Base-by-base conservation (phyloP, 306 rosid species). In the Casuarina glauca region DNA sequence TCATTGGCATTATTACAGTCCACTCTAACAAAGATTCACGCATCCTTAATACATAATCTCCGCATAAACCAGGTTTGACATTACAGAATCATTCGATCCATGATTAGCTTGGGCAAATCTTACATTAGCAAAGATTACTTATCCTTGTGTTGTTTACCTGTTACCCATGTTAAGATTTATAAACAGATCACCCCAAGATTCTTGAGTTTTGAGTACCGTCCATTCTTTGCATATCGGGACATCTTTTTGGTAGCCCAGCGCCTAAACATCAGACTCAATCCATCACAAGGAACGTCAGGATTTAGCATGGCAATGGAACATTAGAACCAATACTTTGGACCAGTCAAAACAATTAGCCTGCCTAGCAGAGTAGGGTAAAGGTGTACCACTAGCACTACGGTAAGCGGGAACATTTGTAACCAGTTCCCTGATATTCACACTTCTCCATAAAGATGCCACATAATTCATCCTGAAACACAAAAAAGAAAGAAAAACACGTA, bases 161-260 rank as follows among this genome's bases (percentile, higher is more conserved):
- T n/a, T n/a, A n/a, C n/a, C n/a, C n/a, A n/a, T n/a, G n/a, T n/a
- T n/a, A n/a, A n/a, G n/a, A n/a, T n/a, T n/a, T n/a, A n/a, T n/a
- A n/a, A n/a, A n/a, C n/a, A n/a, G n/a, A n/a, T n/a, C n/a, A 20
- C 98, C 71, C 98, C 98, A 52, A 94, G 97, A 86, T 89, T 83
- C 89, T 94, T 92, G 16, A 97, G 98, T 49, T 85, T 82, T 15
- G 98, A 94, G 83, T 94, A 97, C 41, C 98, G 86, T 48, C 97
- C 98, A 69, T 94, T 94, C 84, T 92, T 94, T 48, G 97, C 86
- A 66, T 97, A 92, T 60, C 97, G 97, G 5, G 92, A 97, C 16
- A 87, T 69, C 87, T 87, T 92, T 76, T 94, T 92, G 48, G 95
- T 79, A 81, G 98, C 98, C 97, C 98, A 94, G 7, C 98, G 93